A percentile compares a stretch with the other conserved stretches of the same genome.
Evolutionary conservation across 768 basidiomycete genomes (phyloP).

Genomic region (Sporobolomyces pararoseus): DNA sequence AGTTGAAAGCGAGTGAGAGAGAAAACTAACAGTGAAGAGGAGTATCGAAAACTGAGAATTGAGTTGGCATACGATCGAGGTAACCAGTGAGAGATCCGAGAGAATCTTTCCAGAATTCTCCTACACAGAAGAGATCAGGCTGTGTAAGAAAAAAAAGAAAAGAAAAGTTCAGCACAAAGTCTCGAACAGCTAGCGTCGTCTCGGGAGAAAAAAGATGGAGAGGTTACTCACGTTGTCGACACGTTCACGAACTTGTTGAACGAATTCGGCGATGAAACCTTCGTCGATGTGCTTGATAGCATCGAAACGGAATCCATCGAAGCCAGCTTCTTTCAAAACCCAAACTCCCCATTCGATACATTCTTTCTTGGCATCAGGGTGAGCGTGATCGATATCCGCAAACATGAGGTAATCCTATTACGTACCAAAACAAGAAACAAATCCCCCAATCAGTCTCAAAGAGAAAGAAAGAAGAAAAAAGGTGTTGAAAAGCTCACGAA

Average conservation of each 20-base stretch:
- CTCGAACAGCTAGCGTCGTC: background rate
- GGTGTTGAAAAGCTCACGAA: slow-evolving; percentile 8
- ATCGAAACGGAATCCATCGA: slow-evolving; percentile 52
- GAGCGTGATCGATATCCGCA: slow-evolving; percentile 49
- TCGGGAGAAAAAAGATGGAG: background rate
- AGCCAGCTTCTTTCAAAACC: slow-evolving; percentile 52
- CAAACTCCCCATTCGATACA: slow-evolving; percentile 50
- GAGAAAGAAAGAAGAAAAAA: background rate
- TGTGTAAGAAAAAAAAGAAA: background rate
- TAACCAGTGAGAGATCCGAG: slow-evolving; percentile 17
- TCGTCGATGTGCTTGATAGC: slow-evolving; percentile 48
- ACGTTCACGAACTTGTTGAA: slow-evolving; percentile 49
- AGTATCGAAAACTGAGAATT: slow-evolving; percentile 53
- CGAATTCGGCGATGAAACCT: slow-evolving; percentile 50
- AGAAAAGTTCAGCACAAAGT: background rate
- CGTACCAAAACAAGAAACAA: background rate
- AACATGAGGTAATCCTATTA: slow-evolving; percentile 16
- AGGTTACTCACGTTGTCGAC: slow-evolving; percentile 28
- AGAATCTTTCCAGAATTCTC: slow-evolving; percentile 50
- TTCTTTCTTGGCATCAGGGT: slow-evolving; percentile 50
- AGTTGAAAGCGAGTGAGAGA: background rate
- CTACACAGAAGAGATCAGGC: slow-evolving; percentile 42
- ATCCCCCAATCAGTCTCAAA: background rate
- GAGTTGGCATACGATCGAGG: slow-evolving; percentile 49
- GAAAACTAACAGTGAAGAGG: slow-evolving; percentile 46